Base-by-base conservation (phyloP, 306 rosid genomes). In the Acacia crassicarpa region DNA sequence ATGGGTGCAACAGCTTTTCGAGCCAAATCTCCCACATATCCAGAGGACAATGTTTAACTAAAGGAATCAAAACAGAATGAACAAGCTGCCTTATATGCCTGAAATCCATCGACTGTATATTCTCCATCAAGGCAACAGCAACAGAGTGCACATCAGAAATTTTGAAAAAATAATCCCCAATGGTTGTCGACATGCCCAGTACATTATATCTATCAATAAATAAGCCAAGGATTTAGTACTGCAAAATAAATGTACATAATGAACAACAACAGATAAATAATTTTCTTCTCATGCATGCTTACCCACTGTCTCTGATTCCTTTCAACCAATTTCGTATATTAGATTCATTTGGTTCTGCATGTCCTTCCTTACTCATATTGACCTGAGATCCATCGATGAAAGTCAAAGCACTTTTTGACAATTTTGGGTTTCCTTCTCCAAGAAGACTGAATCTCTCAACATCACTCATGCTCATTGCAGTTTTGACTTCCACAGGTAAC, bases 251-350 rank as follows among this genome's bases (percentile, higher is more conserved):
- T 15, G 59, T 35, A 13, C 71, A 82, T 46, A 33, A 70, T 67
- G 43, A 35, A 78, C 51, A 76, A 85, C 43, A 54, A 68, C 68
- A 51, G 32, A 69, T 62, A 79, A 74, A 80, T 22, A 84, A 76
- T 20, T 76, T 76, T 79, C 80, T 38, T 72, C 38, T n/a, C 49
- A 62, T 16, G 77, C 68, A 61, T 35, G 83, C 97, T 38, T 90
- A 95, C 98, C 97, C 98, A 76, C 98, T 92, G 84, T 95, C 99
- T 90, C 98, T 88, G 86, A 93, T 87, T 45, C 99, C 94, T 82
- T 95, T 95, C 84, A 93, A 85, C 99, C 98, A 93, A 78, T 95
- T 95, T 65, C 98, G 94, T 77, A 91, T 88, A 69, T 93, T 94
- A 56, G 91, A 81, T 74, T 89, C 98, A 79, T 82, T 93, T 75